Evolutionary conservation across 176 grass and related monocot genomes (phyloP).

Genomic region (Bolboschoenus planiculmis): DNA sequence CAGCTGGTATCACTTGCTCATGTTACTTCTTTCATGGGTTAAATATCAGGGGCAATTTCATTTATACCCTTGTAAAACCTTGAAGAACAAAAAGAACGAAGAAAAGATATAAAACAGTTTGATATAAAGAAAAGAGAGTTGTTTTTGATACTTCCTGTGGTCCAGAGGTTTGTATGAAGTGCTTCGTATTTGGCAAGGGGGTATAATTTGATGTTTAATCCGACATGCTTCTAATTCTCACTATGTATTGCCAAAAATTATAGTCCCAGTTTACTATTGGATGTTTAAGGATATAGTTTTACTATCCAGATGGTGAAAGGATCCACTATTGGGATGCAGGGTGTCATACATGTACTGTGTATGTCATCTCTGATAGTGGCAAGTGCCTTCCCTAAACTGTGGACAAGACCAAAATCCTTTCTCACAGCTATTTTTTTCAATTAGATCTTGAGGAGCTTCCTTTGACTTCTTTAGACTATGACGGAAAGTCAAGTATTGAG

Average conservation of each 20-base stretch:
- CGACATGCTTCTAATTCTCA: background rate
- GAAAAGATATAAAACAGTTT: background rate
- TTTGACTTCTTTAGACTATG: background rate
- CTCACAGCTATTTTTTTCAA: background rate
- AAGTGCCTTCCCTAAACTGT: background rate
- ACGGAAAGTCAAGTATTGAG: constrained; percentile 20
- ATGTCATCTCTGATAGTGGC: background rate
- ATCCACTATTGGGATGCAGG: background rate
- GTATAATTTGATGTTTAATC: background rate
- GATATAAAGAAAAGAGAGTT: background rate
- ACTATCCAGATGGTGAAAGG: background rate
- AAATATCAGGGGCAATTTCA: background rate
- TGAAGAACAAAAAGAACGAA: background rate
- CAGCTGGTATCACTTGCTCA: background rate
- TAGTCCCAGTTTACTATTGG: background rate
- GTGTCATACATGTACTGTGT: too few relatives aligned
- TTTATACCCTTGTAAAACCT: background rate
- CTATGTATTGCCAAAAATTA: background rate
- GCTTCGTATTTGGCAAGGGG: background rate
- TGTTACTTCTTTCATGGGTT: background rate
- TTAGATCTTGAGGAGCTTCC: background rate
- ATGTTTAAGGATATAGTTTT: background rate
- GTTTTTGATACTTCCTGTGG: background rate
- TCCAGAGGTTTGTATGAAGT: background rate
- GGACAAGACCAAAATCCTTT: background rate